Percentiles rank a stretch among this genome's conserved stretches.
Conservation (phyloP, 805 yeast species). For the Candida nemodendra region DNA sequence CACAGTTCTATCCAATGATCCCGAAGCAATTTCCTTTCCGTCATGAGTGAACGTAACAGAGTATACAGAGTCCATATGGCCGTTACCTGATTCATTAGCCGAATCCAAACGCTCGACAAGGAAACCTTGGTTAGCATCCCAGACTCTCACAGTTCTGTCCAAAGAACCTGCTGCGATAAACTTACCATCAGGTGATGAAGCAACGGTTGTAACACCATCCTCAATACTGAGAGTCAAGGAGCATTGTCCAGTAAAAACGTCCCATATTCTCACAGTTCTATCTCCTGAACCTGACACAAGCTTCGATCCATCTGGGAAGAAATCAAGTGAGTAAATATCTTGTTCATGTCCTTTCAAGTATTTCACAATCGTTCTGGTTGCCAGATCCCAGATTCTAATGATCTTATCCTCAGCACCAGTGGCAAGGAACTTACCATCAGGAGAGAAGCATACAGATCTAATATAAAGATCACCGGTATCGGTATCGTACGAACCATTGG, state of each 20-base stretch:
- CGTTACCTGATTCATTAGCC: conserved; percentile 83
- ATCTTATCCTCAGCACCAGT: conserved; percentile 91
- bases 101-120: conserved; percentile 89
- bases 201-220: conserved; percentile 98
- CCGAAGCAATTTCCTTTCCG: conserved; percentile 89
- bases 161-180: conserved; percentile 95
- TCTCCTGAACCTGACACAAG: conserved; percentile 96
- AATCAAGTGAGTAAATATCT: conserved; percentile 93
- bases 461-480: conserved; percentile 85
- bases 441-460: conserved; percentile 93
- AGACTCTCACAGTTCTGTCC: conserved; percentile 92
- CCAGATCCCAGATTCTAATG: conserved; percentile 94
- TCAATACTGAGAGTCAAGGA: conserved; percentile 85
- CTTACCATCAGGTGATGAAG: conserved; percentile 93
- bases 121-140: conserved; percentile 94
- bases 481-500: conserved; percentile 47
- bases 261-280: conserved; percentile 96
- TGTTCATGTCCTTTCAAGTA: conserved; percentile 94
- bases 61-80: conserved; percentile 95
- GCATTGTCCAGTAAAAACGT: conserved; percentile 84
- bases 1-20: conserved; percentile 93
- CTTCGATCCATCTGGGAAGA: conserved; percentile 90
- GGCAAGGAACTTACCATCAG: conserved; percentile 90
- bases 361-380: conserved; percentile 79
- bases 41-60: conserved; percentile 90